Base-by-base conservation (phyloP, 23 red algal species). In the Porphyridium purpureum region DNA sequence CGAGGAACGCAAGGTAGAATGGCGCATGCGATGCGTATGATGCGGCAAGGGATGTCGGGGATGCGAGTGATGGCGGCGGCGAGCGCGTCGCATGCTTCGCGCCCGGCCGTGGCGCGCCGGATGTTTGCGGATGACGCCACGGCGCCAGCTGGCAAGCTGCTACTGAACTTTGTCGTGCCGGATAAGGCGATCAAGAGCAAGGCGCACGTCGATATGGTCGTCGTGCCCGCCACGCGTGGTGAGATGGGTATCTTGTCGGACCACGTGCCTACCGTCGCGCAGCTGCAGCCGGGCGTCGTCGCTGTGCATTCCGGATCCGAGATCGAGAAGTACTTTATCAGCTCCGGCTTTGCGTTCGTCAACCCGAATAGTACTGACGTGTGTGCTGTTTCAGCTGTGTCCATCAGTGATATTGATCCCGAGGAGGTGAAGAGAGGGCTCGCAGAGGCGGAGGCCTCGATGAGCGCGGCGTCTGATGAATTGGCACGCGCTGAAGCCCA, bases 221-320 rank as follows among this genome's bases (percentile, higher is more conserved):
- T 83, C 33, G 68, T 94, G 14, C 87, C 87, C 14, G 87, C 87
- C 15, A 25, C 87, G 32, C 66, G 54, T 33, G 87, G 87, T 32
- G 35, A 81, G 54, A 94, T 94, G 87, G 87, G 87, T 47, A 84
- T 94, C 34, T 49, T 94, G 38, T 74, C 87, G 32, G 60, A 68
- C 27, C 87, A 94, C 66, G 87, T 75, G 0, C 87, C 87, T 5
- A 94, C 87, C 7, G 87, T 94, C 25, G 87, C 87, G 14, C 87
- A 94, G 72, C 33, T 94, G 44, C 72, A 69, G 26, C 74, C 87
- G 33, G 87, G 87, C 27, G 72, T 94, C 27, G 87, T 94, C 7
- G 62, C 75, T 27, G 56, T 83, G 4, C 62, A 65, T 56, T 52
- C 64, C 32, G 72, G 52, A 1, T 51, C 51, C 34, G 59, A 69